phyloP scores from a whole-genome alignment of 1,139 yeast genomes.

The Kodamaea sp. region DNA sequence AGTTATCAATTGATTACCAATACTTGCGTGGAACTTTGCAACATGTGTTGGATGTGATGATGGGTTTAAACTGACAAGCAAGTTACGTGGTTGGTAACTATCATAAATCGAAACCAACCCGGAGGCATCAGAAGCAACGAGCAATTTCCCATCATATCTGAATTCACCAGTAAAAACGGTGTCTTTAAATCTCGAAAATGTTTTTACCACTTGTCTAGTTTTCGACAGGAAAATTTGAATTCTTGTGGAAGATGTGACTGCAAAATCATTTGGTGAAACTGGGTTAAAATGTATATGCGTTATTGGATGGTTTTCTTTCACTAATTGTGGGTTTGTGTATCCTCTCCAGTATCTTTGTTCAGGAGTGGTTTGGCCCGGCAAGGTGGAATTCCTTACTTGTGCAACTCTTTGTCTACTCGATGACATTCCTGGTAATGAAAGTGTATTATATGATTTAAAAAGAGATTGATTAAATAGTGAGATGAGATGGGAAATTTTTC shows the following conservation, averaged over 20 bases:
- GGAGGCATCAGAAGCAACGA: slow-evolving; percentile 86
- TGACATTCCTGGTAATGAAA: slow-evolving; percentile 54
- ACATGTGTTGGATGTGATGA: slow-evolving; percentile 88
- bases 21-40: slow-evolving; percentile 82
- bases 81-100: slow-evolving; percentile 71
- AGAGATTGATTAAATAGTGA: slow-evolving; percentile 2
- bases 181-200: slow-evolving; percentile 88
- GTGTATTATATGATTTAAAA: not conserved
- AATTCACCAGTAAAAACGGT: slow-evolving; percentile 84
- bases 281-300: slow-evolving; percentile 88
- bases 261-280: slow-evolving; percentile 83
- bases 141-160: slow-evolving; percentile 74
- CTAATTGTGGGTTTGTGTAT: slow-evolving; percentile 75
- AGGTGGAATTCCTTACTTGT: slow-evolving; percentile 67
- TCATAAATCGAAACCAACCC: slow-evolving; percentile 85
- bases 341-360: slow-evolving; percentile 96
- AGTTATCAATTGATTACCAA: slow-evolving; percentile 69
- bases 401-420: slow-evolving; percentile 67
- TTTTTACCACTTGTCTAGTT: slow-evolving; percentile 85
- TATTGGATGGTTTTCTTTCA: slow-evolving; percentile 91
- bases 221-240: slow-evolving; percentile 90
- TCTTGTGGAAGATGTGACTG: slow-evolving; percentile 87
- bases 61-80: slow-evolving; percentile 76
- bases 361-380: slow-evolving; percentile 80
- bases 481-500: slow-evolving; percentile 13